Evolutionary conservation across 2,329 filamentous ascomycete genomes (phyloP).

Genomic region (Alternaria viburni): DNA sequence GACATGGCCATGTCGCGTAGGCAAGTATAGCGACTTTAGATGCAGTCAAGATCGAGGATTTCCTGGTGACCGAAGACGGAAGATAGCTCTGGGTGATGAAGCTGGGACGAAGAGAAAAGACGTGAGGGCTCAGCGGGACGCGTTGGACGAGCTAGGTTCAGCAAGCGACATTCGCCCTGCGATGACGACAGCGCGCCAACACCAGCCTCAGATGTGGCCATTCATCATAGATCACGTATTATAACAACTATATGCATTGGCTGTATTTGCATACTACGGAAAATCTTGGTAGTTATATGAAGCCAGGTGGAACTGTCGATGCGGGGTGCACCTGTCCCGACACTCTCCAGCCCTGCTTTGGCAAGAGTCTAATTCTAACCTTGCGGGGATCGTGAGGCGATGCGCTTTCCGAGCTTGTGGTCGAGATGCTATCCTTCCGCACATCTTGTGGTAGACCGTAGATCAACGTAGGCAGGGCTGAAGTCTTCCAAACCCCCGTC

Average conservation of each 20-base stretch:
- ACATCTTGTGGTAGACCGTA: conserved; percentile 26
- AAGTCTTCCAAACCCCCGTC: conserved; percentile 37
- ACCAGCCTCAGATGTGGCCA: no score
- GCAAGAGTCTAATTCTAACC: conserved; percentile 17
- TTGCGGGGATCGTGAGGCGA: not conserved
- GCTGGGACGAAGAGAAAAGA: rapidly evolving
- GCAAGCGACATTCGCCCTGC: not conserved
- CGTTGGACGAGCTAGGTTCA: not conserved
- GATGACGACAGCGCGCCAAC: not conserved
- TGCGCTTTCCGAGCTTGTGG: not conserved
- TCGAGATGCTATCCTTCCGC: not conserved
- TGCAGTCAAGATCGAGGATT: not conserved
- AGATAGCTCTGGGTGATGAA: not conserved
- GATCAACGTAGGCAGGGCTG: conserved; percentile 28
- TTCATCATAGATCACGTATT: no score
- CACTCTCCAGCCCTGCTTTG: conserved; percentile 27
- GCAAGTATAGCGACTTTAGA: rapidly evolving
- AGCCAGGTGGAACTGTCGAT: not conserved
- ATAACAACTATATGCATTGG: no score
- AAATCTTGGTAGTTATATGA: not conserved
- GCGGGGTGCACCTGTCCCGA: conserved; percentile 17
- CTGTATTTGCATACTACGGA: no score
- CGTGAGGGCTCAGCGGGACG: not conserved
- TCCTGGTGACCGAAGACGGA: not conserved
- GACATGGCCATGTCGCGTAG: no score